Conservation (phyloP, 2,329 filamentous ascomycete genomes). For the Exophiala sideris region DNA sequence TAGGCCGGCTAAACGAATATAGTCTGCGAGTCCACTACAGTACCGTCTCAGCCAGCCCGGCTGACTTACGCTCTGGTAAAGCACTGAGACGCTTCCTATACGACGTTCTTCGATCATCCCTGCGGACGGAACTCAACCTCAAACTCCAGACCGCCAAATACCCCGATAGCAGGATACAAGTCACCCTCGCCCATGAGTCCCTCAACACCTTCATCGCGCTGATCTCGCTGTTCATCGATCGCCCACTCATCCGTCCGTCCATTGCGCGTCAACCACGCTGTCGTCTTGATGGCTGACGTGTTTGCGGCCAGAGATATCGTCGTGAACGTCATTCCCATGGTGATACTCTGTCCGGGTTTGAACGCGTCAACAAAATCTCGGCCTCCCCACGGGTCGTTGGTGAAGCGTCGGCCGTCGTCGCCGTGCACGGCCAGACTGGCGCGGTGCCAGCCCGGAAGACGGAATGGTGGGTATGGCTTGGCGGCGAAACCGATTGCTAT, state of each 20-base stretch:
- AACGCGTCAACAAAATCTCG: constrained; percentile 56
- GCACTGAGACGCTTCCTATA: too few species aligned
- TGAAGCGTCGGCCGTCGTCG: constrained; percentile 61
- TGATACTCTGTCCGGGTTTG: constrained; percentile 53
- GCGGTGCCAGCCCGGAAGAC: constrained; percentile 62
- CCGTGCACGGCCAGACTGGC: constrained; percentile 60
- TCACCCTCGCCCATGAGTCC: constrained; percentile 67
- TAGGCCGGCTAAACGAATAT: too few species aligned
- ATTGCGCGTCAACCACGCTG: constrained; percentile 58
- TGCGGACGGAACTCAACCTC: constrained; percentile 49
- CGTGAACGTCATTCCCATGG: constrained; percentile 56
- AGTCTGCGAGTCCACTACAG: too few species aligned
- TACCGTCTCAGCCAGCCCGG: too few species aligned
- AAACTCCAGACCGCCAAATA: constrained; percentile 62
- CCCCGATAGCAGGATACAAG: constrained; percentile 57
- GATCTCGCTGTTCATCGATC: constrained; percentile 58
- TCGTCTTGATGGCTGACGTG: constrained; percentile 22
- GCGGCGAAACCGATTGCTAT: constrained; percentile 59
- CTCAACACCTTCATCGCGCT: constrained; percentile 54
- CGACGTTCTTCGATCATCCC: constrained; percentile 12
- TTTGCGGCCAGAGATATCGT: constrained; percentile 30
- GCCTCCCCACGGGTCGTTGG: constrained; percentile 61
- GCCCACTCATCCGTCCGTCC: constrained; percentile 55
- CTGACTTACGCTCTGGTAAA: too few species aligned
- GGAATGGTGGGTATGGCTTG: constrained; percentile 60